Percentiles rank a stretch among this genome's conserved stretches.
phyloP scores from a whole-genome alignment of 495 filamentous ascomycete genomes.

The Cercophora scortea region DNA sequence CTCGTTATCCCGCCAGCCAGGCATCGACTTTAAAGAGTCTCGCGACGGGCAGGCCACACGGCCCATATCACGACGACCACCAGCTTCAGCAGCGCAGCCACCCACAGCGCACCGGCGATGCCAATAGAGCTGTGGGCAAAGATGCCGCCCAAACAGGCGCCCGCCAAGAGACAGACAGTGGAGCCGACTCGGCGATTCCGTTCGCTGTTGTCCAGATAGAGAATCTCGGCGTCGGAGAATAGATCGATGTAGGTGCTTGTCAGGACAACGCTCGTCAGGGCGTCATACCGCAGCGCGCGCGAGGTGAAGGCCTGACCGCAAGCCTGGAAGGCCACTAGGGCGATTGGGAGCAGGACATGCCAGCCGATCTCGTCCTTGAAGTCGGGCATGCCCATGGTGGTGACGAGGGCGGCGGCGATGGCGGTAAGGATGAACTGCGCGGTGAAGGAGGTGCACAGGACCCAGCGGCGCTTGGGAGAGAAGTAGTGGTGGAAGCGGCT shows the following conservation, averaged over 20 bases:
- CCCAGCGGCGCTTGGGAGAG: constrained; percentile 49
- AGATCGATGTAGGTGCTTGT: constrained; percentile 68
- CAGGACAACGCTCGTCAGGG: constrained; percentile 60
- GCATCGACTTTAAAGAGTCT: no score
- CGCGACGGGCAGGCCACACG: constrained; percentile 38
- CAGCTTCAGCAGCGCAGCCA: constrained; percentile 47
- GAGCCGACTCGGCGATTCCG: constrained; percentile 52
- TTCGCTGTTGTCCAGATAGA: constrained; percentile 45
- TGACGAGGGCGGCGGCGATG: constrained; percentile 53
- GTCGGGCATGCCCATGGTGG: constrained; percentile 23
- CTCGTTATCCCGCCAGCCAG: no score
- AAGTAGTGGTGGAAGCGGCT: constrained; percentile 52
- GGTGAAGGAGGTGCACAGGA: constrained; percentile 53
- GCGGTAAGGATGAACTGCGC: constrained; percentile 45
- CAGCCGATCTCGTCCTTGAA: constrained; percentile 41
- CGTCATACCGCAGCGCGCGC: constrained; percentile 52
- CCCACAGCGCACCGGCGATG: constrained; percentile 57
- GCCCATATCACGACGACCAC: constrained; percentile 47
- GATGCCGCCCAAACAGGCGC: constrained; percentile 52
- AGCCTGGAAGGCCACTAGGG: constrained; percentile 61
- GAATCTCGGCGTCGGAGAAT: constrained; percentile 53
- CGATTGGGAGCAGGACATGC: constrained; percentile 52
- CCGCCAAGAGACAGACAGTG: constrained; percentile 49
- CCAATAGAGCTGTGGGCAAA: constrained; percentile 49
- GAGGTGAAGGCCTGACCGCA: constrained; percentile 63